phyloP scores from a whole-genome alignment of 768 basidiomycete genomes.

The Mrakia frigida region DNA sequence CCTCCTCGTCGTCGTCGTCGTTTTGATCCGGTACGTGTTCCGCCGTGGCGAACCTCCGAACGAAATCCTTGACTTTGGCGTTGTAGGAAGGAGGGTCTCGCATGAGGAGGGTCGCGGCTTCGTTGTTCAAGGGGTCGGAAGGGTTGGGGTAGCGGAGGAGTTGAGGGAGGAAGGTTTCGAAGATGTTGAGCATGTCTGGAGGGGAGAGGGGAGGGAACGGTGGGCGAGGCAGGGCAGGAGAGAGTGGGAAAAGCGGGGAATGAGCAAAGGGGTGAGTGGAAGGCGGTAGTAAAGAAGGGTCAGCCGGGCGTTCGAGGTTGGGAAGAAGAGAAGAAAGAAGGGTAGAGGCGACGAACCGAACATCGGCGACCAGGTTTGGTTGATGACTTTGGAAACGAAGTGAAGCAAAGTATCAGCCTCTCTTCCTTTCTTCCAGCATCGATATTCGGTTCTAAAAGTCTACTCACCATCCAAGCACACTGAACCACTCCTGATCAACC shows the following conservation, averaged over 20 bases:
- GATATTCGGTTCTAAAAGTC: neutral
- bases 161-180: slow-evolving; percentile 96
- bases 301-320: neutral
- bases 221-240: too few species aligned
- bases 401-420: too few species aligned
- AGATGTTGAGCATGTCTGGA: slow-evolving; percentile 98
- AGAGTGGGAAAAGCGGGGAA: too few species aligned
- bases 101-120: slow-evolving; percentile 95
- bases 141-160: slow-evolving; percentile 96
- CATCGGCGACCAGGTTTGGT: slow-evolving; percentile 93
- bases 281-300: too few species aligned
- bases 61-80: slow-evolving; percentile 91
- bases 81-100: slow-evolving; percentile 96
- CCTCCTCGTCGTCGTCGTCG: slow-evolving; percentile 39
- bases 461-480: slow-evolving; percentile 77
- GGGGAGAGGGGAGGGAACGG: neutral
- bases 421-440: too few species aligned
- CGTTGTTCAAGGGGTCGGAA: slow-evolving; percentile 94
- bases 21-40: neutral
- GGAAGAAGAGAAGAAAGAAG: neutral
- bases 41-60: slow-evolving; percentile 75
- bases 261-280: too few species aligned
- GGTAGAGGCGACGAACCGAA: slow-evolving; percentile 57
- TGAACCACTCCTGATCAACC: slow-evolving; percentile 71
- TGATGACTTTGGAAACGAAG: slow-evolving; percentile 17